Evolutionary conservation across 495 filamentous ascomycete genomes (phyloP).

Genomic region (Hypoxylon fuscum): DNA sequence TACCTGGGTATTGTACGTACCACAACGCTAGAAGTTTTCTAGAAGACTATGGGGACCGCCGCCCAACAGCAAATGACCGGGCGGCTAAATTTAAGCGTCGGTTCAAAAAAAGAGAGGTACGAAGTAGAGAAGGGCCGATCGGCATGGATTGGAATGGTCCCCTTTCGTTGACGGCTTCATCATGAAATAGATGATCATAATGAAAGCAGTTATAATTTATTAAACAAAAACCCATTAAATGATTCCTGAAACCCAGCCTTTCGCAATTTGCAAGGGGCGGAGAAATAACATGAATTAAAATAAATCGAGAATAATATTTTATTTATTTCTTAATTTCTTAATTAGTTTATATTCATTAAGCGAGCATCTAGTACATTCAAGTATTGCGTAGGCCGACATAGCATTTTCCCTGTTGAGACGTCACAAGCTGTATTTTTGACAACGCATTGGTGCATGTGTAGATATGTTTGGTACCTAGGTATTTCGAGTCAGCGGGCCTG

Average conservation of each 20-base stretch:
- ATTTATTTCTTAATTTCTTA: too few relatives aligned
- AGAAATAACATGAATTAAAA: too few relatives aligned
- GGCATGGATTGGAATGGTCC: slow-evolving; percentile 1
- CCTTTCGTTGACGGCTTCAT: neutral
- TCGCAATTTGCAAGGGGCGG: too few relatives aligned
- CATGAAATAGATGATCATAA: neutral
- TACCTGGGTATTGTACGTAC: slow-evolving; percentile 10
- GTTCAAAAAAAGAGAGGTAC: slow-evolving; percentile 30
- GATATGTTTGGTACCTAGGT: slow-evolving; percentile 25
- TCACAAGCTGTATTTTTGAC: slow-evolving; percentile 39
- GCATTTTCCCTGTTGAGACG: slow-evolving; percentile 33
- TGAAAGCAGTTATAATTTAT: slow-evolving; percentile 5
- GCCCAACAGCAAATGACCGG: slow-evolving; percentile 34
- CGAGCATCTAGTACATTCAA: slow-evolving; percentile 1
- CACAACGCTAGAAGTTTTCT: slow-evolving; percentile 34
- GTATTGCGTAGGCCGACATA: slow-evolving; percentile 8
- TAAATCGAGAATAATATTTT: too few relatives aligned
- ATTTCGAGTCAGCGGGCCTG: slow-evolving; percentile 38
- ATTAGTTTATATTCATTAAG: slow-evolving; percentile 11
- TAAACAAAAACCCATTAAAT: neutral
- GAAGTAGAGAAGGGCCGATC: slow-evolving; percentile 35
- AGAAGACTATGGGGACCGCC: slow-evolving; percentile 28
- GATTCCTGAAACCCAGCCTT: too few relatives aligned
- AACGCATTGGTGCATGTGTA: slow-evolving; percentile 40
- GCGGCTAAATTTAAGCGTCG: slow-evolving; percentile 40